Base-by-base conservation (phyloP, 371 early-diverging fungal genomes). In the Synchytrium microbalum region DNA sequence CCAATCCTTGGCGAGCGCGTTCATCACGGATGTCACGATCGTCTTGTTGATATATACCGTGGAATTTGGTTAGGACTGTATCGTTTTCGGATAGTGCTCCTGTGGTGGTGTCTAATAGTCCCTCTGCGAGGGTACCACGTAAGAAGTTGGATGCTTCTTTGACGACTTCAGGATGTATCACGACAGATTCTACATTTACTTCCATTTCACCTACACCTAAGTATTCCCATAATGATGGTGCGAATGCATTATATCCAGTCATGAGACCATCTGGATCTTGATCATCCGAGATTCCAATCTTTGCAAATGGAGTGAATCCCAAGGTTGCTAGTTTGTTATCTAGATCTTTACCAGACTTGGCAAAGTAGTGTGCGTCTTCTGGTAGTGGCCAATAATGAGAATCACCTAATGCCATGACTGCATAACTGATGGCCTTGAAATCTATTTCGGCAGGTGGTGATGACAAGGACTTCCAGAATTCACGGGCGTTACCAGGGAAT, bases 21-120 rank as follows among this genome's bases (percentile, higher is more conserved):
- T 86, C 86, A 30, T 89, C 91, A 61, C 95, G 86, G 46, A 93
- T 72, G 77, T 95, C 95, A 69, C 95, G 89, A 74, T 95, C 95
- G 72, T 95, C 95, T 69, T 95, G 95, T 75, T 88, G 88, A 79
- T 95, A 95, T 53, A 89, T 93, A 66, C 95, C 95, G 74, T 95
- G 95, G 87, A 93, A 93, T 79, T 95, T 95, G 66, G 89, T 87
- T 71, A 95, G 71, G 78, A 92, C 92, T 70, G 88, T 88, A 76
- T 93, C 92, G 71, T 82, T 85, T 76, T 93, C 93, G 60, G 80
- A 76, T 33, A 95, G 82, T 26, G 85, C 86, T 51, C 95, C 95
- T n/a, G 90, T 91, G 31, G 89, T 86, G 26, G 80, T 81, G 69
- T 95, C 93, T 64, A 71, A 70, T 1, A 95, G 79, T 30, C 91